Conservation (phyloP, 768 basidiomycete genomes). For the Mycena galericulata region DNA sequence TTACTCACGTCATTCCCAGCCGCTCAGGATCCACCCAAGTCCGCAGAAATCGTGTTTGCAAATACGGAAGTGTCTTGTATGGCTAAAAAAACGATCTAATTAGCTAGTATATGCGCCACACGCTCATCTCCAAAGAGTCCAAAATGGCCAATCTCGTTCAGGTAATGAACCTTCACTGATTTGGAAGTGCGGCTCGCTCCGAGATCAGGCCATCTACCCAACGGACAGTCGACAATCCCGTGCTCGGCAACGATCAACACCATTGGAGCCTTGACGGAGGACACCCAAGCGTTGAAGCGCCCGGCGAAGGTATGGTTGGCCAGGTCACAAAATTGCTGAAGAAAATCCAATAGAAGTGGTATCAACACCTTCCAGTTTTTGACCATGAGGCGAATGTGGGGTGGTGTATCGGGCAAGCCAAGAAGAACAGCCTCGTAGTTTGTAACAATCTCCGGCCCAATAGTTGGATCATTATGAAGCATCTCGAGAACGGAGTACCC, state of each 20-base stretch:
- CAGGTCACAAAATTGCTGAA: background rate
- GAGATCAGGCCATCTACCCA: conserved; percentile 26
- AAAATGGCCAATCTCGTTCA: conserved; percentile 30
- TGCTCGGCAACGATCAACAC: background rate
- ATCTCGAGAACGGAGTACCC: background rate
- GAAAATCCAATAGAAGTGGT: background rate
- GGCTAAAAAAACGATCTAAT: too few relatives aligned
- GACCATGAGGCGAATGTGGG: too few relatives aligned
- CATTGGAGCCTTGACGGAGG: background rate
- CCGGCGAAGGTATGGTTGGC: too few relatives aligned
- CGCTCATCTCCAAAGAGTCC: too few relatives aligned
- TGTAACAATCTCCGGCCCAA: too few relatives aligned
- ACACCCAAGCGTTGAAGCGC: background rate
- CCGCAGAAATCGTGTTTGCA: too few relatives aligned
- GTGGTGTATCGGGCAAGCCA: background rate
- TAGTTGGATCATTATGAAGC: conserved; percentile 1
- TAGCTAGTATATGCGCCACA: too few relatives aligned
- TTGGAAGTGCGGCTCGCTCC: conserved; percentile 24
- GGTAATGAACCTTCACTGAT: conserved; percentile 18
- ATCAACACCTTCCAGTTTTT: too few relatives aligned
- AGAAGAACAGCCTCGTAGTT: conserved; percentile 10
- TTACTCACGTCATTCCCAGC: too few relatives aligned
- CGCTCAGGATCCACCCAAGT: too few relatives aligned
- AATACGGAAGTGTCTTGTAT: too few relatives aligned
- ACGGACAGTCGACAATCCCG: background rate